These are phyloP conservation scores for Spathaspora sp. DNA, from an alignment of 805 yeast species.

Conservation along the genomic window DNA sequence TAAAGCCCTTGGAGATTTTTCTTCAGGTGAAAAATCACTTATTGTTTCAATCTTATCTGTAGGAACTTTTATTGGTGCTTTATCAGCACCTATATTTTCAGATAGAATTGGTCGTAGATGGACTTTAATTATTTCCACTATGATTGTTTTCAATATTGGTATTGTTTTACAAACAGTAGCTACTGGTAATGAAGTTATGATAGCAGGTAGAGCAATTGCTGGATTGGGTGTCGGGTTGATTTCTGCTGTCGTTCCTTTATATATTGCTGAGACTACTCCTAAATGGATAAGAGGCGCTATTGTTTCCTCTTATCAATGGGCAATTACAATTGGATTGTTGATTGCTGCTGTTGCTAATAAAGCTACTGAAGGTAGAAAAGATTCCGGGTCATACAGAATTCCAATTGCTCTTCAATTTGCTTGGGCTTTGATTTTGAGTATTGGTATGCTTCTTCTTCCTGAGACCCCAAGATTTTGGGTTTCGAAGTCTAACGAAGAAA, in stretches of 20 bases:
- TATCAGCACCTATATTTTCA: slow-evolving; percentile 32
- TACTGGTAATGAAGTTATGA: too few species aligned
- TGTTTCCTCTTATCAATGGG: slow-evolving; percentile 33
- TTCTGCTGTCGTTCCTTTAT: too few species aligned
- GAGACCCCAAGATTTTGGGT: slow-evolving; percentile 40
- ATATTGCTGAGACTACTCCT: slow-evolving; percentile 28
- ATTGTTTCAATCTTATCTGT: slow-evolving; percentile 30
- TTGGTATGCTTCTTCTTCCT: slow-evolving; percentile 31
- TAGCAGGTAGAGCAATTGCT: too few species aligned
- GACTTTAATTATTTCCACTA: too few species aligned
- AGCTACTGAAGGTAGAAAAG: slow-evolving; percentile 29
- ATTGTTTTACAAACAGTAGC: too few species aligned
- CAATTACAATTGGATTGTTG: slow-evolving; percentile 36
- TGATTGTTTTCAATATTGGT: too few species aligned
- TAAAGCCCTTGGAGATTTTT: slow-evolving; percentile 5
- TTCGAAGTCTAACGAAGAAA: slow-evolving; percentile 18
- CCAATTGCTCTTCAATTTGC: slow-evolving; percentile 38
- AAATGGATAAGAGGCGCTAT: slow-evolving; percentile 42
- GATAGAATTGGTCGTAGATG: slow-evolving; percentile 24
- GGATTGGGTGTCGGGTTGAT: too few species aligned
- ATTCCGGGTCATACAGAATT: slow-evolving; percentile 38
- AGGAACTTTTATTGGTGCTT: slow-evolving; percentile 41
- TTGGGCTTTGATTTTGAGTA: slow-evolving; percentile 31
- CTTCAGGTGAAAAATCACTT: slow-evolving; percentile 19
- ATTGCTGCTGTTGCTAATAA: slow-evolving; percentile 36